A percentile compares a stretch with the other conserved stretches of the same genome.
Conservation (phyloP, 495 filamentous ascomycete genomes). For the Staphylotrichum longicolle region DNA sequence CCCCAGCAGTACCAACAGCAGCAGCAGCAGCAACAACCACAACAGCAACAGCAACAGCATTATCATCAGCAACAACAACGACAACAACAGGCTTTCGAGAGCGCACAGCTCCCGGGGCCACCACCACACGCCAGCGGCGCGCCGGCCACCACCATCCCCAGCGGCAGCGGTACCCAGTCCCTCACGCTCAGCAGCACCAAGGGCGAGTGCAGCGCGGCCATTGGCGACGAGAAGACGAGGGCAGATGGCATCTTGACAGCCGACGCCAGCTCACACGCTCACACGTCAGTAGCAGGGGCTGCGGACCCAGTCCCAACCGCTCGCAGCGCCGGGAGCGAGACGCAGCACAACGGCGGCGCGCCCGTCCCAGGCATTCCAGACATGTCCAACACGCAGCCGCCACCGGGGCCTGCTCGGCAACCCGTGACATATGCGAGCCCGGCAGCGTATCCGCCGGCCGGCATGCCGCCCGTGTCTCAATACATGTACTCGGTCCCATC, state of each 20-base stretch:
- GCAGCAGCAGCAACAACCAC: slow-evolving; percentile 15
- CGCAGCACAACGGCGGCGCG: slow-evolving; percentile 31
- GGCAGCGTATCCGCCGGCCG: slow-evolving; percentile 50
- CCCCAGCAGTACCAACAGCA: slow-evolving; percentile 4
- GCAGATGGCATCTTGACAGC: slow-evolving; percentile 23
- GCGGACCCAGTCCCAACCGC: slow-evolving; percentile 10
- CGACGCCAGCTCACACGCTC: slow-evolving; percentile 17
- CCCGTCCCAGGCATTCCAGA: slow-evolving; percentile 27
- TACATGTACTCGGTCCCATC: slow-evolving; percentile 49
- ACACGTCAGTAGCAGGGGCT: slow-evolving; percentile 21
- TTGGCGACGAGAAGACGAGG: slow-evolving; percentile 24
- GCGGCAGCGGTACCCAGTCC: slow-evolving; percentile 12
- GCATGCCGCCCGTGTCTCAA: slow-evolving; percentile 52
- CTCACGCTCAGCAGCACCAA: slow-evolving; percentile 14
- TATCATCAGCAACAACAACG: slow-evolving; percentile 15
- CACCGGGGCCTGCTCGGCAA: slow-evolving; percentile 45
- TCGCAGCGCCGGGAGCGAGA: slow-evolving; percentile 22
- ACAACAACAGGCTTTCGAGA: not conserved
- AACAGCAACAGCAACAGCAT: slow-evolving; percentile 15
- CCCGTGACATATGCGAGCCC: slow-evolving; percentile 55
- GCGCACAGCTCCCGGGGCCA: not conserved
- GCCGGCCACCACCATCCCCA: slow-evolving; percentile 5
- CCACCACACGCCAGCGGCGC: not conserved
- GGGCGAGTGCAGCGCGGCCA: slow-evolving; percentile 14
- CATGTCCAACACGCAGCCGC: slow-evolving; percentile 52